Evolutionary conservation across 1,139 yeast genomes (phyloP).

Genomic region (Saccharomyces pastorianus): DNA sequence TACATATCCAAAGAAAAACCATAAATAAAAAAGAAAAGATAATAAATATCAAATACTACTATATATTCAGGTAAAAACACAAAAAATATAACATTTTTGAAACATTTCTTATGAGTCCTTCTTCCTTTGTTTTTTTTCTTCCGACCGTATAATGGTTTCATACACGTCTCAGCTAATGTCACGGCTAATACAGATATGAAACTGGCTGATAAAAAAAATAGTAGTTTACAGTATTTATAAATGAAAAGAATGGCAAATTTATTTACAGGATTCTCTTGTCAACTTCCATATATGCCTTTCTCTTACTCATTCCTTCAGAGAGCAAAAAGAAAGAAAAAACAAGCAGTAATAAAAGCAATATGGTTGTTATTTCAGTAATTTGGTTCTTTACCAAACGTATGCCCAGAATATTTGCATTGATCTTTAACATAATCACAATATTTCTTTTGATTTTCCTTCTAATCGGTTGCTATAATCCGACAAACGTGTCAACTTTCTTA

Average conservation of each 20-base stretch:
- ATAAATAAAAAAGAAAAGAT: neutral
- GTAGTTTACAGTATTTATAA: neutral
- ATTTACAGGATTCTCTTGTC: too few relatives aligned
- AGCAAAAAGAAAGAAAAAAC: neutral
- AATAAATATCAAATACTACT: neutral
- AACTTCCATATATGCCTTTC: too few relatives aligned
- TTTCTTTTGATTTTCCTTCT: conserved; percentile 26
- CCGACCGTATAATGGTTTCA: neutral
- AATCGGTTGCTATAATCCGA: conserved; percentile 24
- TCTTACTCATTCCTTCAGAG: too few relatives aligned
- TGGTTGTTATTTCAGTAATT: conserved; percentile 13
- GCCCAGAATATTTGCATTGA: conserved; percentile 25
- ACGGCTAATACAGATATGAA: too few relatives aligned
- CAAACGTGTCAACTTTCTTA: conserved; percentile 24
- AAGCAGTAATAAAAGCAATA: neutral
- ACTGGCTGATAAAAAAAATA: neutral
- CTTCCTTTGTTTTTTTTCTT: neutral
- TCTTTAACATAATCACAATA: conserved; percentile 23
- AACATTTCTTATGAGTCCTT: neutral
- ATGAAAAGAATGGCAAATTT: too few relatives aligned
- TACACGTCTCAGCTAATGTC: neutral
- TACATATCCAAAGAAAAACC: neutral
- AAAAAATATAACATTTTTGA: neutral
- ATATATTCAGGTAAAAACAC: neutral
- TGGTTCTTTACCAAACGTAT: conserved; percentile 24